A percentile compares a stretch with the other conserved stretches of the same genome.
Evolutionary conservation across 352 stramenopile species (phyloP).

Genomic region (Bremia lactucae): DNA sequence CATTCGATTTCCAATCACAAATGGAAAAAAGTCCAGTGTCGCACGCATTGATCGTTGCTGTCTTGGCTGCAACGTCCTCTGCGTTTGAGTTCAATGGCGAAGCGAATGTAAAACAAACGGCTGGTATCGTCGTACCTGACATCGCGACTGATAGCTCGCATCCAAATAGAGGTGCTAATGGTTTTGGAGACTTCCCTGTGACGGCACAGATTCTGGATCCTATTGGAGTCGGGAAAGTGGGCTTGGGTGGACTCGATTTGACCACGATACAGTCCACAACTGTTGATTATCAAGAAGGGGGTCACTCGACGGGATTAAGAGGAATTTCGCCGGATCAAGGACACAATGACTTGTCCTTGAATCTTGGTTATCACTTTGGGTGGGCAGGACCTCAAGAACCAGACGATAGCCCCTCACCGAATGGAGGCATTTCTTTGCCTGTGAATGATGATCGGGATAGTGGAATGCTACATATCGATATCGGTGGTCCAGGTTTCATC

Average conservation of each 20-base stretch:
- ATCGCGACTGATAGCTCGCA: slow-evolving; percentile 1
- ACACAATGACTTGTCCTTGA: neutral
- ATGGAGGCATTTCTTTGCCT: too few relatives aligned
- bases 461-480: too few relatives aligned
- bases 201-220: neutral
- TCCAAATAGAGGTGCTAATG: slow-evolving; percentile 1
- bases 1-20: slow-evolving; percentile 3
- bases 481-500: too few relatives aligned
- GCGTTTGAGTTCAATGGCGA: slow-evolving; percentile 10
- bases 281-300: too few relatives aligned
- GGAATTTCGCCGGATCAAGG: neutral
- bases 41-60: slow-evolving; percentile 3
- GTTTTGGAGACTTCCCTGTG: slow-evolving; percentile 5
- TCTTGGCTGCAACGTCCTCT: slow-evolving; percentile 4
- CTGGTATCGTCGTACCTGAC: slow-evolving; percentile 6
- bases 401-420: too few relatives aligned
- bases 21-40: slow-evolving; percentile 3
- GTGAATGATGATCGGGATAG: neutral
- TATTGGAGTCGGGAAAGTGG: too few relatives aligned
- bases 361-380: neutral
- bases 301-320: too few relatives aligned
- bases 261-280: too few relatives aligned
- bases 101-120: slow-evolving; percentile 5
- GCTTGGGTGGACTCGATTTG: too few relatives aligned
- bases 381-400: too few relatives aligned